These are phyloP conservation scores for Lipomyces starkeyi DNA, from an alignment of 805 yeast species.

Conservation along the genomic window DNA sequence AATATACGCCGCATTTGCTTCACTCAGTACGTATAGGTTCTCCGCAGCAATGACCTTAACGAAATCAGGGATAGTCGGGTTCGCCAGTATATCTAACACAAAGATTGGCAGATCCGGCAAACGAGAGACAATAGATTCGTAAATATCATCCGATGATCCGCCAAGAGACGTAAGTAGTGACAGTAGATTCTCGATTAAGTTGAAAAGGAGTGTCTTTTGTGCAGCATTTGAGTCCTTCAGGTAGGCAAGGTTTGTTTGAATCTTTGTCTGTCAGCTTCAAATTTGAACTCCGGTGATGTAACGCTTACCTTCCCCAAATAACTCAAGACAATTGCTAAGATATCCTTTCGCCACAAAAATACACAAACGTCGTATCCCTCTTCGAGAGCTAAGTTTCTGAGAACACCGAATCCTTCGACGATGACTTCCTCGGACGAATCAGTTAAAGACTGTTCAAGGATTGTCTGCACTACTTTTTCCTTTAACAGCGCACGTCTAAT, in stretches of 20 bases:
- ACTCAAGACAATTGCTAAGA: constrained; percentile 59
- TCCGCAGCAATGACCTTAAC: constrained; percentile 42
- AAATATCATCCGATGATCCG: constrained; percentile 30
- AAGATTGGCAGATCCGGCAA: constrained; percentile 39
- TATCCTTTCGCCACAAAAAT: constrained; percentile 75
- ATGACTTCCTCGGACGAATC: constrained; percentile 77
- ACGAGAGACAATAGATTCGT: constrained; percentile 45
- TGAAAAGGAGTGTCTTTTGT: constrained; percentile 59
- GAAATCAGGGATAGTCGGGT: constrained; percentile 17
- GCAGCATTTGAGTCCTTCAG: constrained; percentile 38
- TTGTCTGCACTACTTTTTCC: constrained; percentile 68
- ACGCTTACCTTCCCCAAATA: constrained; percentile 26
- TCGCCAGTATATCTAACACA: constrained; percentile 25
- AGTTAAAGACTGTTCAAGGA: constrained; percentile 67
- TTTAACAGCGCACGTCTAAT: constrained; percentile 69
- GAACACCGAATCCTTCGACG: constrained; percentile 78
- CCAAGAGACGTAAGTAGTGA: constrained; percentile 69
- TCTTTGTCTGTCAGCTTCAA: constrained; percentile 9
- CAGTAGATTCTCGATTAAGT: constrained; percentile 73
- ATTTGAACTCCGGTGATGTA: neutral
- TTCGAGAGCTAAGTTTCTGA: constrained; percentile 80
- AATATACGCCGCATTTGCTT: constrained; percentile 39
- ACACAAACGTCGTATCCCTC: constrained; percentile 86
- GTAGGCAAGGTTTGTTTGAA: neutral
- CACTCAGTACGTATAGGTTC: constrained; percentile 44